Percentiles rank a stretch among this genome's conserved stretches.
phyloP scores from a whole-genome alignment of 345 rosid species.

The Hypericum androsaemum region DNA sequence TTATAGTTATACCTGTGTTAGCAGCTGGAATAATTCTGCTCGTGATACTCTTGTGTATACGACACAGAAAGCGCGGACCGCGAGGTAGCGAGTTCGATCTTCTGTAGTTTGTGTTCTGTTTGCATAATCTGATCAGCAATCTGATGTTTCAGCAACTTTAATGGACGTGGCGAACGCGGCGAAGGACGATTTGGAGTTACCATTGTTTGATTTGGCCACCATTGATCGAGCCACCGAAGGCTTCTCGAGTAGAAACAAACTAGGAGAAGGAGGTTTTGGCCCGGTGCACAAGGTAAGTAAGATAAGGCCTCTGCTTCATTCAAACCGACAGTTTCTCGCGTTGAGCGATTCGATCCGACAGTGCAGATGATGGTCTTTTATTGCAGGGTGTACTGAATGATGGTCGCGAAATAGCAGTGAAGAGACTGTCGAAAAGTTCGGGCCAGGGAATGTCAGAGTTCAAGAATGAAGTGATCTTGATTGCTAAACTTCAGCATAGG shows the following conservation, averaged over 20 bases:
- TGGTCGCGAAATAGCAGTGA: not conserved
- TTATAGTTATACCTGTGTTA: conserved; percentile 3
- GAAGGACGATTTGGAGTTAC: conserved; percentile 12
- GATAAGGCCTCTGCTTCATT: no score
- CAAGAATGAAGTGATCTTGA: not conserved
- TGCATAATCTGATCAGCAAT: not conserved
- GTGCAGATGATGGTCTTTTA: no score
- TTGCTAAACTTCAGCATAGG: conserved; percentile 1
- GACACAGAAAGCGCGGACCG: conserved; percentile 4
- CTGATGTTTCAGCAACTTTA: not conserved
- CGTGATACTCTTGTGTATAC: conserved; percentile 3
- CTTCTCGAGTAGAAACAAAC: conserved; percentile 26
- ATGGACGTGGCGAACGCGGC: conserved; percentile 5
- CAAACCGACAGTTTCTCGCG: no score
- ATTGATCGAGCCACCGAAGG: conserved; percentile 16
- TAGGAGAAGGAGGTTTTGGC: conserved; percentile 41
- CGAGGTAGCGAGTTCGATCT: conserved; percentile 7
- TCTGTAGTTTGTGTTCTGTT: not conserved
- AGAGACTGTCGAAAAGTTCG: not conserved
- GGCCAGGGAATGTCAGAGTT: not conserved
- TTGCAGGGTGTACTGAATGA: not conserved
- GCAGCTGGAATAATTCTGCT: conserved; percentile 2
- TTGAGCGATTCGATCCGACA: no score
- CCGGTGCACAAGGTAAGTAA: conserved; percentile 13
- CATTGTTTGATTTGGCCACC: not conserved